Conservation (phyloP, 495 filamentous ascomycete genomes). For the Platismatia glauca region DNA sequence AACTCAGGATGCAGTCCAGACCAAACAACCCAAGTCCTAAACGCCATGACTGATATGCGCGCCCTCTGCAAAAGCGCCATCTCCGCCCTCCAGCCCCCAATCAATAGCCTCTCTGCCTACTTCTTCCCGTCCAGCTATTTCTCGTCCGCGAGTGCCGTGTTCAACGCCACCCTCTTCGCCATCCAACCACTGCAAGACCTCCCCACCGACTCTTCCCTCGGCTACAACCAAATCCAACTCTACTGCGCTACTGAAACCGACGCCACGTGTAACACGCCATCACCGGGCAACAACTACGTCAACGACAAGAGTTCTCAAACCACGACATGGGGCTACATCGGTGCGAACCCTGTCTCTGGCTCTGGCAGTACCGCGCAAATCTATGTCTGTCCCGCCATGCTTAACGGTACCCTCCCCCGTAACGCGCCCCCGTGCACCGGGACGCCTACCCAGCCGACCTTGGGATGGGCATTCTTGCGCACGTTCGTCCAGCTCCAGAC, state of each 20-base stretch:
- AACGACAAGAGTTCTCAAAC: neutral
- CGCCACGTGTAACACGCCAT: neutral
- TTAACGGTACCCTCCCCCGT: neutral
- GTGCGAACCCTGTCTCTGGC: neutral
- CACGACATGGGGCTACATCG: conserved; percentile 5
- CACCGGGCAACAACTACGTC: neutral
- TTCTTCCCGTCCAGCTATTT: neutral
- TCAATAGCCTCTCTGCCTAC: neutral
- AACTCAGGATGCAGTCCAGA: neutral
- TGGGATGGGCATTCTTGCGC: conserved; percentile 5
- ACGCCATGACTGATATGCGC: neutral
- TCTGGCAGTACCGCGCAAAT: neutral
- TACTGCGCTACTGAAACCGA: neutral
- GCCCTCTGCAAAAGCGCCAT: neutral
- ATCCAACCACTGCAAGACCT: neutral
- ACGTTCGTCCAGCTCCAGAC: conserved; percentile 2
- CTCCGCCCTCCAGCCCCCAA: neutral
- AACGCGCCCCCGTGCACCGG: neutral
- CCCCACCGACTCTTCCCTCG: neutral
- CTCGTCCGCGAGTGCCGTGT: conserved; percentile 13
- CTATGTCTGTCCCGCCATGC: neutral
- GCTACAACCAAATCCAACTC: conserved; percentile 1
- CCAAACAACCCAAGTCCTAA: neutral
- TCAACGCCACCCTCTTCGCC: conserved; percentile 9
- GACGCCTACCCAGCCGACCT: neutral